Evolutionary conservation across 2,329 filamentous ascomycete genomes (phyloP).

Genomic region (Phialophora verrucosa): DNA sequence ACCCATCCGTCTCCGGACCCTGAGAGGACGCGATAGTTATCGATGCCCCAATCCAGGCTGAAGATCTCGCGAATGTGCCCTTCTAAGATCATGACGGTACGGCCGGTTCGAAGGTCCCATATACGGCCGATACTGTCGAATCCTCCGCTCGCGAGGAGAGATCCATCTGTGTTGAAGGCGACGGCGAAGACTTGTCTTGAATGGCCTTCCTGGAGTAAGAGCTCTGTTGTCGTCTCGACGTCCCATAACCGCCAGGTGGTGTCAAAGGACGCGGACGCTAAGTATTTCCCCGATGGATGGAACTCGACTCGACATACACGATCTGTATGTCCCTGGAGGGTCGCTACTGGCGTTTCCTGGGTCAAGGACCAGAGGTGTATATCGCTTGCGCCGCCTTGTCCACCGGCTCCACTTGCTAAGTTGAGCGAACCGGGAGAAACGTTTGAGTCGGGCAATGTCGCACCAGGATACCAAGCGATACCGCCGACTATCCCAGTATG

Average conservation of each 20-base stretch:
- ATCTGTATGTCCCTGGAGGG: slow-evolving; percentile 79
- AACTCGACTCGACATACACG: slow-evolving; percentile 93
- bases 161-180: slow-evolving; percentile 89
- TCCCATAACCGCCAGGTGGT: slow-evolving; percentile 98
- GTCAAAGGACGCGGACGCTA: slow-evolving; percentile 93
- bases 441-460: slow-evolving; percentile 72
- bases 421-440: slow-evolving; percentile 78
- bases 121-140: slow-evolving; percentile 92
- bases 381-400: slow-evolving; percentile 76
- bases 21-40: slow-evolving; percentile 90
- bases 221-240: slow-evolving; percentile 79
- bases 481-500: slow-evolving; percentile 91
- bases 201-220: slow-evolving; percentile 91
- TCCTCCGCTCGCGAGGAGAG: slow-evolving; percentile 87
- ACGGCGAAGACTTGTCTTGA: slow-evolving; percentile 91
- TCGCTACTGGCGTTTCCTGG: slow-evolving; percentile 82
- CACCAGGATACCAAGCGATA: slow-evolving; percentile 84
- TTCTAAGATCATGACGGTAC: slow-evolving; percentile 94
- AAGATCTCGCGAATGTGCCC: slow-evolving; percentile 93
- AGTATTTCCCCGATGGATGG: slow-evolving; percentile 85
- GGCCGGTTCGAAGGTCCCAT: slow-evolving; percentile 90
- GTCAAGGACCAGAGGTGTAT: slow-evolving; percentile 89
- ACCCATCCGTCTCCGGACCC: slow-evolving; percentile 93
- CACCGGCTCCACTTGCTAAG: slow-evolving; percentile 72
- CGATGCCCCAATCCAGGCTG: slow-evolving; percentile 87